phyloP scores from a whole-genome alignment of 768 basidiomycete species.

The Rossbeevera mucosa region DNA sequence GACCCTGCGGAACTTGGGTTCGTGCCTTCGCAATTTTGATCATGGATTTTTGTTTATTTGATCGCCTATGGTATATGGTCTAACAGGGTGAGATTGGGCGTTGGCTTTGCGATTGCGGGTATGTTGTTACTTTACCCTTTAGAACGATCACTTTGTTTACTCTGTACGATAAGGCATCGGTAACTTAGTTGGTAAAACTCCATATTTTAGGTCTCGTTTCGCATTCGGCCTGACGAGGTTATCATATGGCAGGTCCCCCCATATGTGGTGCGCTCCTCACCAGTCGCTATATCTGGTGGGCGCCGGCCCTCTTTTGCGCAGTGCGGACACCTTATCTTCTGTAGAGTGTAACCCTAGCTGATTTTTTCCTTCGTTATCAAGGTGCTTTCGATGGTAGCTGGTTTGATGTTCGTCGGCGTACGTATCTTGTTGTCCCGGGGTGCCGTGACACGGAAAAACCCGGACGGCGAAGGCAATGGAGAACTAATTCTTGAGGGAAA shows the following conservation, averaged over 20 bases:
- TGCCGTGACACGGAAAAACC: too few species aligned
- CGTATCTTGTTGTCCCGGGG: conserved; percentile 6
- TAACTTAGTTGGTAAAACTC: conserved; percentile 16
- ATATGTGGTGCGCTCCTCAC: conserved; percentile 55
- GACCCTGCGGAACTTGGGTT: conserved; percentile 50
- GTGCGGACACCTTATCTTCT: conserved; percentile 17
- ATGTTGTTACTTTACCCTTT: conserved; percentile 2
- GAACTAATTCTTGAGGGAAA: not conserved
- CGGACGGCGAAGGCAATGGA: not conserved
- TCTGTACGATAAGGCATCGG: conserved; percentile 16
- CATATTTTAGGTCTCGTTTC: not conserved
- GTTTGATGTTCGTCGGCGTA: conserved; percentile 8
- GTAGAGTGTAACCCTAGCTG: not conserved
- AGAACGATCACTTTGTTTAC: too few species aligned
- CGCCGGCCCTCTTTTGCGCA: conserved; percentile 50
- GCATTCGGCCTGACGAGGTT: too few species aligned
- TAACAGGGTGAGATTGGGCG: conserved; percentile 37
- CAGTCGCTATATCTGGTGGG: conserved; percentile 50
- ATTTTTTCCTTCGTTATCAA: not conserved
- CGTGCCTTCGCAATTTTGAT: conserved; percentile 2
- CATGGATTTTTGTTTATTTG: not conserved
- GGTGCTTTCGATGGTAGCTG: conserved; percentile 2
- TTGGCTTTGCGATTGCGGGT: conserved; percentile 45
- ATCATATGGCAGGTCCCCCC: conserved; percentile 44
- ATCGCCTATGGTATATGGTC: not conserved